Evolutionary conservation across 2,329 filamentous ascomycete species (phyloP).

Genomic region (Fusarium hainanense): DNA sequence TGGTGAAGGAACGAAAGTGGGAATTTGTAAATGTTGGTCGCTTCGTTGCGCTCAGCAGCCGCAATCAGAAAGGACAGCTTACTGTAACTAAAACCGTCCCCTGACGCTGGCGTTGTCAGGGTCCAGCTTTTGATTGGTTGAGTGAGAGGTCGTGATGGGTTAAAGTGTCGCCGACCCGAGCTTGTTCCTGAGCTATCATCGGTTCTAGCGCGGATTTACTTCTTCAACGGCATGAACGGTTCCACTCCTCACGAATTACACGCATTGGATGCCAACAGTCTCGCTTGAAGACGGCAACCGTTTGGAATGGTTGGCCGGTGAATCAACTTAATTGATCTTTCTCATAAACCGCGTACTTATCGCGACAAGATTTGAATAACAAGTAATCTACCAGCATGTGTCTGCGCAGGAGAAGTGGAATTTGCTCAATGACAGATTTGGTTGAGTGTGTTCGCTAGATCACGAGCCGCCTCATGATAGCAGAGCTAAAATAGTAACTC

Average conservation of each 20-base stretch:
- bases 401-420: too few species aligned
- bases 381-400: too few species aligned
- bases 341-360: too few species aligned
- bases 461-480: too few species aligned
- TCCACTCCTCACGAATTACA: constrained; percentile 1
- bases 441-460: too few species aligned
- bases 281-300: neutral
- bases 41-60: constrained; percentile 27
- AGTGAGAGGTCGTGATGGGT: constrained; percentile 23
- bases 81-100: constrained; percentile 42
- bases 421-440: too few species aligned
- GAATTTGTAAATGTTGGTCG: constrained; percentile 32
- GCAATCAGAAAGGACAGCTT: constrained; percentile 46
- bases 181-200: constrained; percentile 8
- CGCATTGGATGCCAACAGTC: neutral
- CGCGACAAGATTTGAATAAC: too few species aligned
- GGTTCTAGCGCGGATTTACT: constrained; percentile 12
- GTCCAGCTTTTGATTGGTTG: constrained; percentile 40
- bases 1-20: constrained; percentile 17
- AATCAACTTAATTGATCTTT: neutral
- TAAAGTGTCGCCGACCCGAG: constrained; percentile 43
- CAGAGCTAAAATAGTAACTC: too few species aligned
- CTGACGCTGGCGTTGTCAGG: constrained; percentile 37
- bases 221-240: neutral
- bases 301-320: neutral